These are phyloP conservation scores for Simmondsia chinensis DNA, from an alignment of 148 eudicot genomes.

Conservation along the genomic window DNA sequence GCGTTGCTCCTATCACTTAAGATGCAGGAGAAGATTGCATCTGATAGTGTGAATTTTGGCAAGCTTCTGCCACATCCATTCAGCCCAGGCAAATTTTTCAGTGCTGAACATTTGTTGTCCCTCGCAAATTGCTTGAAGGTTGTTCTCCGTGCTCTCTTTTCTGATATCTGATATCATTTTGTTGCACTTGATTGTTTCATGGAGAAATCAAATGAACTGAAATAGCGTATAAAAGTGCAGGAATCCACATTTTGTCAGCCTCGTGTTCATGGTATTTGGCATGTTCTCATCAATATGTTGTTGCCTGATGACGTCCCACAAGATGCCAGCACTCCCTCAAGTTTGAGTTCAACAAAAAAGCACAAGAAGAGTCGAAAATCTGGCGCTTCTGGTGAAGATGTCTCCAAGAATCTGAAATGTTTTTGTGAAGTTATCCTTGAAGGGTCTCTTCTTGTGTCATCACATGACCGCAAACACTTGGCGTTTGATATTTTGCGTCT, in stretches of 20 bases:
- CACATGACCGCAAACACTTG: conserved; percentile 90
- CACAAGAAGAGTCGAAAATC: conserved; percentile 72
- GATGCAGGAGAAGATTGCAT: conserved; percentile 48
- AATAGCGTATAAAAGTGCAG: conserved; percentile 27
- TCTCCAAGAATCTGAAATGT: conserved; percentile 41
- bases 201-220: background rate
- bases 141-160: background rate
- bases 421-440: conserved; percentile 73
- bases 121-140: conserved; percentile 78
- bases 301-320: conserved; percentile 52
- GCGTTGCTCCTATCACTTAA: conserved; percentile 81
- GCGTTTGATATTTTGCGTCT: conserved; percentile 77
- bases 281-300: conserved; percentile 46
- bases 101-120: conserved; percentile 49
- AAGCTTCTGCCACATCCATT: conserved; percentile 75
- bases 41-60: conserved; percentile 35
- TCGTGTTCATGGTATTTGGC: conserved; percentile 90
- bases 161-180: background rate
- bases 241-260: conserved; percentile 93
- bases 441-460: conserved; percentile 64
- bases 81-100: conserved; percentile 46
- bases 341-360: conserved; percentile 46
- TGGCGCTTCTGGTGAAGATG: conserved; percentile 70
- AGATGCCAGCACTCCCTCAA: conserved; percentile 43
- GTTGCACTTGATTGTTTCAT: background rate